Percentiles rank a stretch among this genome's conserved stretches.
These are phyloP conservation scores for Solanum appendiculatum DNA, from an alignment of 257 asterid genomes.

Conservation along the genomic window DNA sequence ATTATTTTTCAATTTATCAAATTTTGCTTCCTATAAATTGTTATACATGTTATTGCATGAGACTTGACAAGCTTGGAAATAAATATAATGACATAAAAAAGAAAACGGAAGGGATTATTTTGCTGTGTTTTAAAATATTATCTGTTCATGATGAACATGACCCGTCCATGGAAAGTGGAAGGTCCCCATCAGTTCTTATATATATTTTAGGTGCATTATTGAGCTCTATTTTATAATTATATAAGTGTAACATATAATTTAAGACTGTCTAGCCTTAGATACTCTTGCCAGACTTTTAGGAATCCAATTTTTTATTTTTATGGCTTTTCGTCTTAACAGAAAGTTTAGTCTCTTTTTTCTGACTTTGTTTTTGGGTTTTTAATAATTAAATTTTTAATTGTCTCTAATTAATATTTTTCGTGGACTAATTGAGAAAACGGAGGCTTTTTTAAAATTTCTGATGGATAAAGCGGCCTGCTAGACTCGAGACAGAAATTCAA, in stretches of 20 bases:
- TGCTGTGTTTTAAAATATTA: neutral
- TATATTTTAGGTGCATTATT: neutral
- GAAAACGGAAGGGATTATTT: neutral
- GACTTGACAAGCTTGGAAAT: neutral
- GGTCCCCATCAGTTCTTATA: neutral
- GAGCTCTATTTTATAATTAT: neutral
- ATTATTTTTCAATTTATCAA: neutral
- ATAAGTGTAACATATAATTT: neutral
- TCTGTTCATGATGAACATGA: neutral
- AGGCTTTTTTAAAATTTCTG: neutral
- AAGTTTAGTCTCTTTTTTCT: neutral
- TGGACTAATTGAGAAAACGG: neutral
- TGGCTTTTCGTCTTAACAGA: neutral
- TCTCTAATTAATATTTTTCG: neutral
- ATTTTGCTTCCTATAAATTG: neutral
- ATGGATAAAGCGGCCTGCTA: neutral
- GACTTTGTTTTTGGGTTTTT: neutral
- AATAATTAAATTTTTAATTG: neutral
- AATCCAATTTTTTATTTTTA: neutral
- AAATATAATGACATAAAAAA: neutral
- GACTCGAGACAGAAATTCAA: neutral
- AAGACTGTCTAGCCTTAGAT: neutral
- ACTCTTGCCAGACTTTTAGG: neutral
- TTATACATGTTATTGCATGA: neutral
- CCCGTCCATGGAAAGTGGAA: conserved; percentile 1